Percentiles rank a stretch among this genome's conserved stretches.
Evolutionary conservation across 352 stramenopile genomes (phyloP).

Genomic region (Phytopythium delawarense): DNA sequence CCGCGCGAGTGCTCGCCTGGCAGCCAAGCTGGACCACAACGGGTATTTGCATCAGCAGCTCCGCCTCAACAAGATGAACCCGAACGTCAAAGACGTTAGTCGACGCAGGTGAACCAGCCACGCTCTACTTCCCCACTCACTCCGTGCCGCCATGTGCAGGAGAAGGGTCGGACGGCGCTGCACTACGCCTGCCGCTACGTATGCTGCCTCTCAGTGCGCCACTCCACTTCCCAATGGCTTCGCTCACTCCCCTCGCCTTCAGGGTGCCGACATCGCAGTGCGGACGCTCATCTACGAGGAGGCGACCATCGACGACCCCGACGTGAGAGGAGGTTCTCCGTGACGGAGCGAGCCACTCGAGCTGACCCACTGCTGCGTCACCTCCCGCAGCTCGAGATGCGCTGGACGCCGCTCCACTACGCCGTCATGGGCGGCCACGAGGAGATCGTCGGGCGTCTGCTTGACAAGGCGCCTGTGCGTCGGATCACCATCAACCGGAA

Average conservation of each 20-base stretch:
- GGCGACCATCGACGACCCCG: slow-evolving; percentile 68
- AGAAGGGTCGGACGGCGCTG: slow-evolving; percentile 69
- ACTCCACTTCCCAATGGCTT: background rate
- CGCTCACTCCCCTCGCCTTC: background rate
- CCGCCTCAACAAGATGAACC: slow-evolving; percentile 60
- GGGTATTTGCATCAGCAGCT: slow-evolving; percentile 58
- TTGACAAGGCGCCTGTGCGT: slow-evolving; percentile 69
- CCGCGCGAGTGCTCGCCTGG: background rate
- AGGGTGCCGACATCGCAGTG: slow-evolving; percentile 54
- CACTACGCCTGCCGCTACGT: slow-evolving; percentile 74
- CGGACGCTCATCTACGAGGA: slow-evolving; percentile 68
- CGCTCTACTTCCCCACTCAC: background rate
- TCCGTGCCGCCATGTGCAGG: slow-evolving; percentile 19
- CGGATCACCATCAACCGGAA: slow-evolving; percentile 80
- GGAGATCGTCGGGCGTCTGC: slow-evolving; percentile 37
- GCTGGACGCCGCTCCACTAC: slow-evolving; percentile 77
- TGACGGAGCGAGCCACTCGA: background rate
- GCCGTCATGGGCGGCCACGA: slow-evolving; percentile 73
- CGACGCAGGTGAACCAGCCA: background rate
- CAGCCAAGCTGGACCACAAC: slow-evolving; percentile 70
- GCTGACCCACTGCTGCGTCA: background rate
- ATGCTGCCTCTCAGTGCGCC: slow-evolving; percentile 7
- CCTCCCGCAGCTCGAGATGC: slow-evolving; percentile 56
- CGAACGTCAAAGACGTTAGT: slow-evolving; percentile 68
- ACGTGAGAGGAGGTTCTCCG: slow-evolving; percentile 29